Percentiles rank a stretch among this genome's conserved stretches.
Evolutionary conservation across 1,284 basidiomycete species (phyloP).

Genomic region (Papiliotrema laurentii): DNA sequence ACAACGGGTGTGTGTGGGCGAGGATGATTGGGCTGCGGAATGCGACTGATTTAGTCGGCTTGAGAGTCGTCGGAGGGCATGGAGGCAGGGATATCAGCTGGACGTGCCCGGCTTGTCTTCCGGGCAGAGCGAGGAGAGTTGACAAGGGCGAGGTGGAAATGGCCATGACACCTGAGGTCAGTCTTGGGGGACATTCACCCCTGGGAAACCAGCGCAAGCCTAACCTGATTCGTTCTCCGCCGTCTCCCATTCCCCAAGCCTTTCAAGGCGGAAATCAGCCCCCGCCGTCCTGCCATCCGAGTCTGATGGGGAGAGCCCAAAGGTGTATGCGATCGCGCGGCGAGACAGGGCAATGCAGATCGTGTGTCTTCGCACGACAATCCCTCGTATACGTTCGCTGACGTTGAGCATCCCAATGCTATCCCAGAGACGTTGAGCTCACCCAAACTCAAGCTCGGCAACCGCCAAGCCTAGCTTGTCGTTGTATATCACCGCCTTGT

Average conservation of each 20-base stretch:
- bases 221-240: constrained; percentile 79
- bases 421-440: constrained; percentile 8
- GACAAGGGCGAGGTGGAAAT: constrained; percentile 71
- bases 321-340: constrained; percentile 72
- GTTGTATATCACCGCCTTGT: constrained; percentile 91
- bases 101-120: constrained; percentile 83
- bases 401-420: neutral
- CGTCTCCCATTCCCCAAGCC: constrained; percentile 82
- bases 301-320: constrained; percentile 53
- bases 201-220: constrained; percentile 19
- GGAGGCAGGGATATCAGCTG: constrained; percentile 82
- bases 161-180: constrained; percentile 66
- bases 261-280: constrained; percentile 45
- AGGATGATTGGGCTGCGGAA: constrained; percentile 64
- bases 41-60: constrained; percentile 14
- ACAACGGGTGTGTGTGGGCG: constrained; percentile 75
- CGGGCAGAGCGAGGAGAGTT: constrained; percentile 79
- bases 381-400: constrained; percentile 73
- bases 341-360: constrained; percentile 75
- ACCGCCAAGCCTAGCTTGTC: constrained; percentile 68
- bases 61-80: constrained; percentile 51
- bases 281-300: constrained; percentile 12
- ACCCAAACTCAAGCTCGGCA: constrained; percentile 79
- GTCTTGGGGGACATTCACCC: neutral
- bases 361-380: constrained; percentile 74